phyloP scores from a whole-genome alignment of 441 rosid genomes.

The Brassica hybrid region DNA sequence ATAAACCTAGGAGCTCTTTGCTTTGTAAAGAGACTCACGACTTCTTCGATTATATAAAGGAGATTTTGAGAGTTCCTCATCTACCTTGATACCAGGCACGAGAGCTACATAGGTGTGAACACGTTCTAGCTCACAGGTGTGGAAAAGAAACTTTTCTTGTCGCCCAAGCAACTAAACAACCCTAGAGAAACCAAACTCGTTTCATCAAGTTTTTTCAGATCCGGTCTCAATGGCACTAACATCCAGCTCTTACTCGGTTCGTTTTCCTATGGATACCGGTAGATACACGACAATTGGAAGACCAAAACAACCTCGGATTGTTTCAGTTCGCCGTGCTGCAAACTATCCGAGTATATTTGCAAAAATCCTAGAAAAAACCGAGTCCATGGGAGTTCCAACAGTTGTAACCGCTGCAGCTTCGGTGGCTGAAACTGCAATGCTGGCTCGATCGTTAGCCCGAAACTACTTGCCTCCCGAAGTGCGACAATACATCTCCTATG shows the following conservation, averaged over 20 bases:
- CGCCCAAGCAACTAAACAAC: not conserved
- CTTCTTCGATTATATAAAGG: slow-evolving; percentile 1
- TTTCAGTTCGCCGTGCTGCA: not conserved
- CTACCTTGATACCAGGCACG: not conserved
- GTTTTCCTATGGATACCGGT: not conserved
- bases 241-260: not conserved
- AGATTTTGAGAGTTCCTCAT: not conserved
- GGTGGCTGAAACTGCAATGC: slow-evolving; percentile 54
- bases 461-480: slow-evolving; percentile 55
- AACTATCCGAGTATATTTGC: not conserved
- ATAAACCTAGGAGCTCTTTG: not conserved
- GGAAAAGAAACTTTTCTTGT: not conserved
- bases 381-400: not conserved
- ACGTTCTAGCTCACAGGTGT: not conserved
- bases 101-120: not conserved
- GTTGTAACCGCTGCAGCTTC: slow-evolving; percentile 64
- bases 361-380: slow-evolving; percentile 3
- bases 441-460: slow-evolving; percentile 54
- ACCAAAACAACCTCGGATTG: not conserved
- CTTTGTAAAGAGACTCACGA: not conserved
- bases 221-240: not conserved
- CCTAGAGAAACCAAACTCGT: slow-evolving; percentile 2
- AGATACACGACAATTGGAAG: not conserved
- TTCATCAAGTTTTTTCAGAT: not conserved
- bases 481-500: slow-evolving; percentile 36